A percentile compares a stretch with the other conserved stretches of the same genome.
Evolutionary conservation across 768 basidiomycete genomes (phyloP).

Genomic region (Collybia sp.): DNA sequence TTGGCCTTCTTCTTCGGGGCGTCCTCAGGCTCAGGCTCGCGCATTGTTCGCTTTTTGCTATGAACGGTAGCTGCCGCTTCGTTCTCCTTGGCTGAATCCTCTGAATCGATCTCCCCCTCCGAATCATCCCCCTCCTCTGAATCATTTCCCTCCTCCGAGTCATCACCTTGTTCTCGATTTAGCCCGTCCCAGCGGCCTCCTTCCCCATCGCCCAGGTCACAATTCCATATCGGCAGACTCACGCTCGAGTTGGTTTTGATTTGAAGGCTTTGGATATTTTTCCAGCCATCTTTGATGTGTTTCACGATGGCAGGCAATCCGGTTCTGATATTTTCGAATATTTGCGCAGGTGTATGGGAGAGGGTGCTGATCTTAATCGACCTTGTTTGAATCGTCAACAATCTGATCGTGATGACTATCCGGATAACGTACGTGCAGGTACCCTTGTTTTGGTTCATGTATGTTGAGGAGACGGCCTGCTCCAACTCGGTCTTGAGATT

Average conservation of each 20-base stretch:
- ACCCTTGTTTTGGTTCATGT: slow-evolving; percentile 93
- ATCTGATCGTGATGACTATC: too few relatives aligned
- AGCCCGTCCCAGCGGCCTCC: slow-evolving; percentile 60
- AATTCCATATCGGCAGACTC: slow-evolving; percentile 89
- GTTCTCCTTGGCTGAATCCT: slow-evolving; percentile 7
- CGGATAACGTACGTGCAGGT: slow-evolving; percentile 74
- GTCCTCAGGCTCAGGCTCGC: not conserved
- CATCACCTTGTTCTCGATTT: slow-evolving; percentile 21
- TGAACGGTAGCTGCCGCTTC: slow-evolving; percentile 21
- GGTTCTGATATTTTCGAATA: slow-evolving; percentile 70
- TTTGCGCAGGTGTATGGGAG: slow-evolving; percentile 68
- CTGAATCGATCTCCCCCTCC: slow-evolving; percentile 12
- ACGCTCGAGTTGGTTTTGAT: slow-evolving; percentile 86
- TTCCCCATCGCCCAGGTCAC: slow-evolving; percentile 56
- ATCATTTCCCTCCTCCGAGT: slow-evolving; percentile 11
- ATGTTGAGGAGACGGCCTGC: slow-evolving; percentile 88
- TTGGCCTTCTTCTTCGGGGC: slow-evolving; percentile 41
- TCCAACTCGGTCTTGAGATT: slow-evolving; percentile 92
- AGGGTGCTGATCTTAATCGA: slow-evolving; percentile 80
- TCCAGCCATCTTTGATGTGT: slow-evolving; percentile 78
- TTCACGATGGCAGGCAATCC: slow-evolving; percentile 74
- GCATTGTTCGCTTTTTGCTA: slow-evolving; percentile 17
- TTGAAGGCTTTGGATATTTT: slow-evolving; percentile 83
- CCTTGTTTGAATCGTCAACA: slow-evolving; percentile 28
- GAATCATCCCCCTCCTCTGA: too few relatives aligned